Percentiles rank a stretch among this genome's conserved stretches.
Conservation (phyloP, 495 filamentous ascomycete species). For the Xylaria telfairii region DNA sequence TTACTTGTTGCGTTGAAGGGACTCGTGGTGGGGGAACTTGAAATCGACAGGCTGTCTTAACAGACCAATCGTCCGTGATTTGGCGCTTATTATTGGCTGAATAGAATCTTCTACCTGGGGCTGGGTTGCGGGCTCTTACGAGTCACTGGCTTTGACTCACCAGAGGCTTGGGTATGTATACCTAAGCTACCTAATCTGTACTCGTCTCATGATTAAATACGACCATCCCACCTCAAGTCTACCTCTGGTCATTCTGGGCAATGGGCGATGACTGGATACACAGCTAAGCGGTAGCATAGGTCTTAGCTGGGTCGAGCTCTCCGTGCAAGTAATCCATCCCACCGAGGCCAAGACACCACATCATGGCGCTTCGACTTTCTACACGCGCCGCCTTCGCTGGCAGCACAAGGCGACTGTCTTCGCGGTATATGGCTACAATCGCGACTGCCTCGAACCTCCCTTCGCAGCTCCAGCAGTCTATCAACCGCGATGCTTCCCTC, state of each 20-base stretch:
- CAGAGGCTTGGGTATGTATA: constrained; percentile 4
- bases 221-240: too few relatives aligned
- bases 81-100: neutral
- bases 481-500: constrained; percentile 62
- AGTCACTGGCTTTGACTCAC: constrained; percentile 21
- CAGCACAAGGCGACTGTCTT: constrained; percentile 29
- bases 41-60: neutral
- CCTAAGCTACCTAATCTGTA: too few relatives aligned
- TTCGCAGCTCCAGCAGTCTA: constrained; percentile 29
- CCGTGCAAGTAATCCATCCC: neutral
- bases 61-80: neutral
- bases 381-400: constrained; percentile 25
- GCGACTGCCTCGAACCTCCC: constrained; percentile 32
- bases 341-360: neutral
- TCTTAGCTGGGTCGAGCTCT: neutral
- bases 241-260: neutral
- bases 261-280: neutral
- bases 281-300: neutral
- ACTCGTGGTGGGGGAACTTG: neutral
- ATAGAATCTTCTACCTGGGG: neutral
- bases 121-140: neutral
- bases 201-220: neutral
- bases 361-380: constrained; percentile 34
- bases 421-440: constrained; percentile 22
- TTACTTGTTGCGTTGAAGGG: neutral